phyloP scores from a whole-genome alignment of 257 asterid species.

The Petunia secreta region DNA sequence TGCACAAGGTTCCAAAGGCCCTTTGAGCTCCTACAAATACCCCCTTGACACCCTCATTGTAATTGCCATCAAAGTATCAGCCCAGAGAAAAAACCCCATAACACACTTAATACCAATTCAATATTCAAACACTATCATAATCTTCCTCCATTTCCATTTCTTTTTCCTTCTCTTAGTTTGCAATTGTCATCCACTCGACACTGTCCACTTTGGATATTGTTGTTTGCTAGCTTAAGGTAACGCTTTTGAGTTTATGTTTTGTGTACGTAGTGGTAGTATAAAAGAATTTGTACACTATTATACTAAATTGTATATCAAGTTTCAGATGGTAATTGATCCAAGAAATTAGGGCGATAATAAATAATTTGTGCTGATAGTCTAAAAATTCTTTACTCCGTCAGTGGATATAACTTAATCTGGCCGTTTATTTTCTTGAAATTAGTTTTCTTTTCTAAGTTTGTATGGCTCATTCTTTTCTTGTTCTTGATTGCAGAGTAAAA shows the following conservation, averaged over 20 bases:
- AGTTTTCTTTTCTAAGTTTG: background rate
- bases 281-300: too few relatives aligned
- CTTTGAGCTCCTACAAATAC: slow-evolving; percentile 65
- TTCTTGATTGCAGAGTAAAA: slow-evolving; percentile 37
- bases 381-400: too few relatives aligned
- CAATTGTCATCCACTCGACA: slow-evolving; percentile 22
- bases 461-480: background rate
- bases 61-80: slow-evolving; percentile 40
- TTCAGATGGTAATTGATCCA: too few relatives aligned
- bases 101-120: slow-evolving; percentile 25
- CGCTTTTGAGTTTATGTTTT: background rate
- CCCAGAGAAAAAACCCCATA: slow-evolving; percentile 31
- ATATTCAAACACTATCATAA: slow-evolving; percentile 27
- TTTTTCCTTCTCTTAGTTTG: background rate
- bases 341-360: too few relatives aligned
- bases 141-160: slow-evolving; percentile 20
- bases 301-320: too few relatives aligned
- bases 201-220: slow-evolving; percentile 41
- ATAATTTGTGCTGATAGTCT: too few relatives aligned
- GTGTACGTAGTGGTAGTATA: too few relatives aligned
- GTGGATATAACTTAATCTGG: too few relatives aligned
- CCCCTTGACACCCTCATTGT: slow-evolving; percentile 39
- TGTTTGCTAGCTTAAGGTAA: slow-evolving; percentile 47
- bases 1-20: slow-evolving; percentile 42
- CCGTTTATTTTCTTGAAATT: background rate